phyloP scores from a whole-genome alignment of 805 yeast species.

The Candida alai region DNA sequence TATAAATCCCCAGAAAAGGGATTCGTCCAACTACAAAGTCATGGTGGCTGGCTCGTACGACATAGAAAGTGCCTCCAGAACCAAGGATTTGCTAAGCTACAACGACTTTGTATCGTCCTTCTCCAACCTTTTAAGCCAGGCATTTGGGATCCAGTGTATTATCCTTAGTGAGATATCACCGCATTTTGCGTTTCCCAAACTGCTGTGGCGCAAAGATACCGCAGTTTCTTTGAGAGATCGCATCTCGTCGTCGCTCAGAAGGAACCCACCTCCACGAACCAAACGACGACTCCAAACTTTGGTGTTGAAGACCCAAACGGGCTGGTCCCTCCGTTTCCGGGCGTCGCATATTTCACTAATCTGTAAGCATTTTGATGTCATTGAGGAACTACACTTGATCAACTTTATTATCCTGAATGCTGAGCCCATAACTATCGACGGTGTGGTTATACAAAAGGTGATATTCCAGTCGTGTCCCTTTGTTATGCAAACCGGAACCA shows the following conservation, averaged over 20 bases:
- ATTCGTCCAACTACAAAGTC: constrained; percentile 18
- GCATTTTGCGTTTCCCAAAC: constrained; percentile 39
- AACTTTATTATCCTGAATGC: constrained; percentile 48
- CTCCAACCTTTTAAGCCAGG: constrained; percentile 35
- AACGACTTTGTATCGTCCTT: constrained; percentile 22
- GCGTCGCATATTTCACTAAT: constrained; percentile 42
- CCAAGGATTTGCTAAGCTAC: constrained; percentile 17
- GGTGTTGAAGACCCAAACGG: constrained; percentile 40
- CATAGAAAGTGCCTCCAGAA: constrained; percentile 20
- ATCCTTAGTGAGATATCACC: constrained; percentile 46
- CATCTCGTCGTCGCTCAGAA: constrained; percentile 11
- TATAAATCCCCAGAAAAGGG: constrained; percentile 30
- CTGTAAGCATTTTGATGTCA: constrained; percentile 33
- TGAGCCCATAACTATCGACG: constrained; percentile 14
- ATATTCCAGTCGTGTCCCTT: constrained; percentile 20
- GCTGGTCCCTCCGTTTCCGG: constrained; percentile 52
- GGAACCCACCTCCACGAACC: not conserved
- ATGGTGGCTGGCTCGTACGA: constrained; percentile 36
- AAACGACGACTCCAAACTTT: constrained; percentile 27
- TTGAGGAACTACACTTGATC: constrained; percentile 40
- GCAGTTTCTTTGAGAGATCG: not conserved
- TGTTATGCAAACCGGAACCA: no score
- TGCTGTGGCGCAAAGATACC: constrained; percentile 9
- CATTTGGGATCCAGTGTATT: constrained; percentile 44
- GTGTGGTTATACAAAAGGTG: constrained; percentile 16